A percentile compares a stretch with the other conserved stretches of the same genome.
These are phyloP conservation scores for Xylaria sp. DNA, from an alignment of 2,329 filamentous ascomycete genomes.

Conservation along the genomic window DNA sequence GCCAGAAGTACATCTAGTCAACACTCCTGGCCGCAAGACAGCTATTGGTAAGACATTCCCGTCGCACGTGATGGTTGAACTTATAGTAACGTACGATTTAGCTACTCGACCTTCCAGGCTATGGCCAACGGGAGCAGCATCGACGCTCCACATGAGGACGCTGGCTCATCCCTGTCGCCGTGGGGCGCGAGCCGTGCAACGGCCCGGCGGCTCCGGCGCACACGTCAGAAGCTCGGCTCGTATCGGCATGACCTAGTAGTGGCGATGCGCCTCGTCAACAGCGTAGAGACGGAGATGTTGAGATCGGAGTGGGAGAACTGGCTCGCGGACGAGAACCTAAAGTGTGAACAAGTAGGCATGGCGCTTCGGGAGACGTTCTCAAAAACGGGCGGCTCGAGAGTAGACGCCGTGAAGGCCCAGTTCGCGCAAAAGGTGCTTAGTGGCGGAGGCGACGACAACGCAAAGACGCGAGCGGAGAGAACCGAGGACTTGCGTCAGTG, in stretches of 20 bases:
- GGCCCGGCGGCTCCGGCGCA: constrained; percentile 75
- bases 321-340: constrained; percentile 80
- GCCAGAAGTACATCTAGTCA: constrained; percentile 53
- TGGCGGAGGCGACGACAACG: constrained; percentile 26
- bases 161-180: constrained; percentile 58
- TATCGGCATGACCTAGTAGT: constrained; percentile 93
- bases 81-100: constrained; percentile 43
- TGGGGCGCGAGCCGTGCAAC: constrained; percentile 63
- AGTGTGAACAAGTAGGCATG: constrained; percentile 73
- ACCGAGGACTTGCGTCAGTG: constrained; percentile 57
- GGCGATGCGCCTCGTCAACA: constrained; percentile 89
- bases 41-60: constrained; percentile 59
- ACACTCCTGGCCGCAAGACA: constrained; percentile 56
- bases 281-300: constrained; percentile 86
- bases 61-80: not conserved
- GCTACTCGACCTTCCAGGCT: constrained; percentile 71
- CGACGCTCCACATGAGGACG: constrained; percentile 66
- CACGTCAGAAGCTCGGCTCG: constrained; percentile 82
- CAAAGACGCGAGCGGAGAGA: constrained; percentile 37
- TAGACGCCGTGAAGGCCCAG: constrained; percentile 34
- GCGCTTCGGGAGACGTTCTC: constrained; percentile 53
- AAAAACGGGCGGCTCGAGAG: constrained; percentile 7
- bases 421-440: constrained; percentile 49
- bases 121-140: constrained; percentile 68
- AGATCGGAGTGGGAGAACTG: constrained; percentile 94